A percentile compares a stretch with the other conserved stretches of the same genome.
Conservation (phyloP, 2,329 filamentous ascomycete genomes). For the Herpotrichia juniperi region DNA sequence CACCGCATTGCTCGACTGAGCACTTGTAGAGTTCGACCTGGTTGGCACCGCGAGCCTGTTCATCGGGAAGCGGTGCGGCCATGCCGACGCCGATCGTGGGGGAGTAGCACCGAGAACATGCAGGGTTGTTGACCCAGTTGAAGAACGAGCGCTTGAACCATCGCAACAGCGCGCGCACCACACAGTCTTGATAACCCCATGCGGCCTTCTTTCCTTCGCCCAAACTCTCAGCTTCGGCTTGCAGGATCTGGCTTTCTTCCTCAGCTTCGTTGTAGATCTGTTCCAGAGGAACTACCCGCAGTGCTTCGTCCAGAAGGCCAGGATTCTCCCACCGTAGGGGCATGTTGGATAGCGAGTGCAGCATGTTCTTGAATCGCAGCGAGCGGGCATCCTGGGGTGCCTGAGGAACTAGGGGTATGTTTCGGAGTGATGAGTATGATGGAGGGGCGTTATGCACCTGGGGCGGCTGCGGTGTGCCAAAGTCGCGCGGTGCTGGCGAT, state of each 20-base stretch:
- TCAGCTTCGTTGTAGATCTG: conserved; percentile 93
- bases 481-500: conserved; percentile 62
- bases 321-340: conserved; percentile 97
- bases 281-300: conserved; percentile 85
- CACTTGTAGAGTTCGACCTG: conserved; percentile 91
- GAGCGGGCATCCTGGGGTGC: conserved; percentile 65
- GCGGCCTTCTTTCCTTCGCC: conserved; percentile 78
- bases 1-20: conserved; percentile 74
- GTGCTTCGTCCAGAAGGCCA: conserved; percentile 87
- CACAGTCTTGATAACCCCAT: conserved; percentile 98
- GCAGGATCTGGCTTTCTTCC: conserved; percentile 86
- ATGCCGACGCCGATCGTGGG: conserved; percentile 84
- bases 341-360: conserved; percentile 84
- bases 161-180: conserved; percentile 84
- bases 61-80: conserved; percentile 84
- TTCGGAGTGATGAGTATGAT: conserved; percentile 66
- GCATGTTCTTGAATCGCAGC: conserved; percentile 67
- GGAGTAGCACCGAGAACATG: conserved; percentile 79
- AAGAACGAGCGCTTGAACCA: conserved; percentile 98
- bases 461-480: conserved; percentile 47
- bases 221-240: conserved; percentile 87
- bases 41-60: conserved; percentile 84
- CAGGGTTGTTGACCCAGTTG: conserved; percentile 94
- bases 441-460: conserved; percentile 52
- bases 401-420: conserved; percentile 73